phyloP scores from a whole-genome alignment of 2,329 filamentous ascomycete species.

The Cercospora berteroae region DNA sequence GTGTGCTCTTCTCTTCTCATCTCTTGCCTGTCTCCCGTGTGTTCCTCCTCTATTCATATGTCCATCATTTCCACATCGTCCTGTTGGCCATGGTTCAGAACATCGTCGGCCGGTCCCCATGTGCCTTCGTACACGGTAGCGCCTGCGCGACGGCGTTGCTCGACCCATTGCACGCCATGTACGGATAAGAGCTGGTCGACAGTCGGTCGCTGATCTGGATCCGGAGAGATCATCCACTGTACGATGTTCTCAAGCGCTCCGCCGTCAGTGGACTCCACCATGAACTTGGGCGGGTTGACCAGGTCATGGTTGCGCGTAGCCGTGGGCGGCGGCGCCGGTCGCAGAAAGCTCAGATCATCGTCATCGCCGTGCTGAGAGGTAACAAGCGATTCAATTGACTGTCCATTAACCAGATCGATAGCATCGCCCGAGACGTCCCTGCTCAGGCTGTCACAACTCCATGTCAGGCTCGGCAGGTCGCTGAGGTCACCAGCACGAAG shows the following conservation, averaged over 20 bases:
- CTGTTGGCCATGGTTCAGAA: slow-evolving; percentile 50
- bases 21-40: not conserved
- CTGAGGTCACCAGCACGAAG: slow-evolving; percentile 86
- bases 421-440: slow-evolving; percentile 73
- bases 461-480: slow-evolving; percentile 83
- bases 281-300: slow-evolving; percentile 75
- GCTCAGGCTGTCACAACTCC: slow-evolving; percentile 67
- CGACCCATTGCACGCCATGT: slow-evolving; percentile 77
- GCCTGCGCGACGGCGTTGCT: slow-evolving; percentile 71
- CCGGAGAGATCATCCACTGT: slow-evolving; percentile 79
- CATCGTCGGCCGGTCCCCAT: slow-evolving; percentile 77
- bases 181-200: slow-evolving; percentile 70
- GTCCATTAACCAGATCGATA: slow-evolving; percentile 37
- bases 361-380: slow-evolving; percentile 38
- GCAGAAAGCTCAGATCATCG: slow-evolving; percentile 41
- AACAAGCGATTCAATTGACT: slow-evolving; percentile 30
- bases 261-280: slow-evolving; percentile 71
- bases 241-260: slow-evolving; percentile 82
- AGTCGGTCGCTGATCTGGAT: slow-evolving; percentile 69
- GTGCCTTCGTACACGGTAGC: slow-evolving; percentile 96
- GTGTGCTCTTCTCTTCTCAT: not conserved
- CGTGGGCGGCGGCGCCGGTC: slow-evolving; percentile 30
- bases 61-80: slow-evolving; percentile 63
- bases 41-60: slow-evolving; percentile 29
- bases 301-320: slow-evolving; percentile 52